Base-by-base conservation (phyloP, 2,329 filamentous ascomycete genomes). In the Diaporthe humulicola region DNA sequence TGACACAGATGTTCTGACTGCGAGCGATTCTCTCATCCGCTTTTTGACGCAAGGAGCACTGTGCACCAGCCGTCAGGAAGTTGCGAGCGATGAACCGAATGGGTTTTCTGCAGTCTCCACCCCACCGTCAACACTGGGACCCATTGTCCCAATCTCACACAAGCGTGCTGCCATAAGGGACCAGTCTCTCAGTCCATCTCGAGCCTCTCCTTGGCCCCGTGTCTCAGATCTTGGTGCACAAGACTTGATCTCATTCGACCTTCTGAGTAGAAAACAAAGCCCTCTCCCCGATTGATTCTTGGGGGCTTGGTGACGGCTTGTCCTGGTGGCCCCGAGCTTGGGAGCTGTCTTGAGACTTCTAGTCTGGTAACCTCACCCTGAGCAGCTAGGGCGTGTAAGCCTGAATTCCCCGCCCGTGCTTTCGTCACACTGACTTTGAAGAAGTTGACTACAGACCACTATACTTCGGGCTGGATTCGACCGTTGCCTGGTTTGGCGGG, bases 351-450 rank as follows among this genome's bases (percentile, higher is more conserved):
- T 38, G 61, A 38, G 14, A n/a, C 28, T 14, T 7, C 19, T 15
- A 38, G 45, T 36, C 15, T 69, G 45, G 17, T n/a, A 38, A 17
- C 10, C 33, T 67, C 22, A 22, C 14, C 38, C 64, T 40, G 15
- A 15, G 6, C n/a, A 38, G 12, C 12, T n/a, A 25, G 33, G n/a
- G 48, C n/a, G 54, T 14, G 33, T 40, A 33, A 52, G 48, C 25
- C 28, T 54, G 33, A 28, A 19, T 6, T 12, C 22, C 2, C 64
- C 15, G 33, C n/a, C 64, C 2, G 15, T 28, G 48, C 30, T 38
- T 54, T 69, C 48, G 48, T 54, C n/a, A 69, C 48, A 52, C 64
- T 69, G 64, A 69, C 48, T 19, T n/a, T 40, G 15, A 38, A 14
- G 15, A 14, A 38, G 15, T 69, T 19, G 30, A 14, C 45, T 17